Evolutionary conservation across 2,329 filamentous ascomycete species (phyloP).

Genomic region (Colletotrichum orbiculare): DNA sequence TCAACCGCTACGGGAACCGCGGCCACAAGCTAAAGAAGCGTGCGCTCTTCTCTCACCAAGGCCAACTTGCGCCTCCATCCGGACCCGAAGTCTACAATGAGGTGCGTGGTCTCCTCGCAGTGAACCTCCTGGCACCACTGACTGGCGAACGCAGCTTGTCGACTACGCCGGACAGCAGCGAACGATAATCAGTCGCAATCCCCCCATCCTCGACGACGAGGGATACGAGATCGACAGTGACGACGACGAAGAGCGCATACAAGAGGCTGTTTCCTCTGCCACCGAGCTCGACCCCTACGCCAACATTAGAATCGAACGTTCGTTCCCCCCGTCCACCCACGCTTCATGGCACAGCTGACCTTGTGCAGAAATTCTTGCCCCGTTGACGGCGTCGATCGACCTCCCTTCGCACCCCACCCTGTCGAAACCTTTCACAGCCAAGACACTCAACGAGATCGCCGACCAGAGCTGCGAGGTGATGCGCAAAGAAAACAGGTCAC

Average conservation of each 20-base stretch:
- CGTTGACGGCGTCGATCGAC: constrained; percentile 79
- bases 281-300: constrained; percentile 80
- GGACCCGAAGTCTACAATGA: constrained; percentile 78
- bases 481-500: constrained; percentile 77
- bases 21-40: constrained; percentile 83
- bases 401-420: constrained; percentile 79
- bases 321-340: constrained; percentile 43
- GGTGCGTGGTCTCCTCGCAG: constrained; percentile 55
- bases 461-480: constrained; percentile 76
- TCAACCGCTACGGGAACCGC: constrained; percentile 77
- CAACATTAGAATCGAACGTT: constrained; percentile 77
- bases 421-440: constrained; percentile 79
- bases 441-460: constrained; percentile 77
- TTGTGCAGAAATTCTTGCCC: constrained; percentile 74
- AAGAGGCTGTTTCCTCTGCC: constrained; percentile 70
- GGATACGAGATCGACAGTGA: constrained; percentile 82
- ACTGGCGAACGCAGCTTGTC: constrained; percentile 63
- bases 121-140: not conserved
- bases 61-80: constrained; percentile 73
- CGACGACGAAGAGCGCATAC: constrained; percentile 72
- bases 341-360: constrained; percentile 42
- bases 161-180: constrained; percentile 80
- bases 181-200: constrained; percentile 79
- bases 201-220: constrained; percentile 78
- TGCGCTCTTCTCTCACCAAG: constrained; percentile 76